These are phyloP conservation scores for Exsudoporus frostii DNA, from an alignment of 768 basidiomycete genomes.

Conservation along the genomic window DNA sequence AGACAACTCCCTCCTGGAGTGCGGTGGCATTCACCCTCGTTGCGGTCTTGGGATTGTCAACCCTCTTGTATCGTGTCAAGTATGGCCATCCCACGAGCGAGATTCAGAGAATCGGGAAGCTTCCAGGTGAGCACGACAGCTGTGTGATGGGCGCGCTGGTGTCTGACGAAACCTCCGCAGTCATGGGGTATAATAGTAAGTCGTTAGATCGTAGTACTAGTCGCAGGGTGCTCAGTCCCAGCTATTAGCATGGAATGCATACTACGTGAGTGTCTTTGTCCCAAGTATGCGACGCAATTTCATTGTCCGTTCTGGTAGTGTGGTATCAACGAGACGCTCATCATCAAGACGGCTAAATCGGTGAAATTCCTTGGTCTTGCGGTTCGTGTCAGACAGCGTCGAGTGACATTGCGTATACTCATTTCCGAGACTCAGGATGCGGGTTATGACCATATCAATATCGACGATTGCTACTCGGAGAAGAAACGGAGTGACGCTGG, in stretches of 20 bases:
- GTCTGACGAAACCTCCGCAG: constrained; percentile 29
- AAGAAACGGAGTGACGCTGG: constrained; percentile 49
- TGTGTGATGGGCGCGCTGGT: background rate
- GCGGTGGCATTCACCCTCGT: constrained; percentile 18
- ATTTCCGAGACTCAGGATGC: constrained; percentile 38
- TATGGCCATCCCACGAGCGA: background rate
- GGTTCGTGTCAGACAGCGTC: constrained; percentile 31
- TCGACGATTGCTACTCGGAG: constrained; percentile 67
- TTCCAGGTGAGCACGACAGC: constrained; percentile 31
- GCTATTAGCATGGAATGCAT: constrained; percentile 63
- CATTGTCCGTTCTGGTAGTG: constrained; percentile 38
- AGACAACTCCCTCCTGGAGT: constrained; percentile 2
- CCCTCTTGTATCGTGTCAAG: constrained; percentile 13
- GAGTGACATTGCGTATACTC: background rate
- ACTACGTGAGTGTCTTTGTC: constrained; percentile 42
- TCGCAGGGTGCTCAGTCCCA: constrained; percentile 1
- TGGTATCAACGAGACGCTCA: constrained; percentile 51
- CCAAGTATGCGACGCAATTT: background rate
- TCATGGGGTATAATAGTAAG: constrained; percentile 65
- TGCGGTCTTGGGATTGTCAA: constrained; percentile 16
- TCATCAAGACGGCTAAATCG: constrained; percentile 46
- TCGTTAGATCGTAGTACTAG: background rate
- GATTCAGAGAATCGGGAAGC: constrained; percentile 29
- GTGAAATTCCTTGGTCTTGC: constrained; percentile 52
- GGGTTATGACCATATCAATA: constrained; percentile 57